Evolutionary conservation across 192 early-diverging fungal species (phyloP), one percentile per base, ranked within the genome.

Genomic region (Lobosporangium transversale): DNA sequence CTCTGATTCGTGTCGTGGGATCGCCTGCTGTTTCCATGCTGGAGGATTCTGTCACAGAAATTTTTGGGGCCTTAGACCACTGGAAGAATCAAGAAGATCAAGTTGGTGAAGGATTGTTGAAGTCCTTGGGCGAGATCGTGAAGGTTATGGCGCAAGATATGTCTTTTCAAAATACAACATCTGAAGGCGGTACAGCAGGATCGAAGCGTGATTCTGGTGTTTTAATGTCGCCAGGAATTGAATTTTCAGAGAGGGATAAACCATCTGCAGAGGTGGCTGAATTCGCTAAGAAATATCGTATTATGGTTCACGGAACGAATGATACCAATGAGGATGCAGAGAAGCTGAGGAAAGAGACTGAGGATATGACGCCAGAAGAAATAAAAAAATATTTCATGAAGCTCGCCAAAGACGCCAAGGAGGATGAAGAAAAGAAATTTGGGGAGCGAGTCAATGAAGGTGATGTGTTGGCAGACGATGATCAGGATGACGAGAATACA

Each of bases 21-120:
- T 35, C 61, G 1, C 55, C 59, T 26, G 71, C 79, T 4, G 45
- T 88, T 14, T 45, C 65, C 7, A 85, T 81, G 71, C 42, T 88
- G 14, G 79, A 84, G 43, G 87, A 88, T 40, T 80, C 84, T 9
- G 70, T 88, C 3, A 71, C 79, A 17, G 87, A 88, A 32, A 84
- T 86, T 23, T 88, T 85, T 58, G 85, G 85, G 49, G 87, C 82
- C 27, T 51, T 88, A 44, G 85, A 86, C 58, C 51, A 70, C 12
- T 84, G 82, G 71, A 76, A 81, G 67, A 57, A 36, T 44, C 58
- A 81, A 62, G 69, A 86, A n/a, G 68, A 80, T 31, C 55, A 62
- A 32, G 48, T 85, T 1, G 80, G 71, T 29, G 67, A 70, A 15
- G 78, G 80, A 3, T 35, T 86, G 18, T 80, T 79, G 32, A 70